Evolutionary conservation across 257 asterid species (phyloP).

Genomic region (Echium plantagineum): DNA sequence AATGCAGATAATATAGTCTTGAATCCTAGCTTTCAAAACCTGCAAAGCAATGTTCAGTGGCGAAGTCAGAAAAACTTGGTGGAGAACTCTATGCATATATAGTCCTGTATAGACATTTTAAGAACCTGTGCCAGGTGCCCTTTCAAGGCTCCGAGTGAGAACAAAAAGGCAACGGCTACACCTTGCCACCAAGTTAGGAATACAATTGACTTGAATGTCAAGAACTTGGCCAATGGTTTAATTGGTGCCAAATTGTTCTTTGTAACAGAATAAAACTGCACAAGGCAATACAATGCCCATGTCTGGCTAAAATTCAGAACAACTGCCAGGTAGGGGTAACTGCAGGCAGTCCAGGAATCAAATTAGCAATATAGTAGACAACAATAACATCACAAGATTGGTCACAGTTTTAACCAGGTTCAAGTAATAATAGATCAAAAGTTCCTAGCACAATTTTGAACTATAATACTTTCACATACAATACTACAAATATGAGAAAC

Average conservation of each 20-base stretch:
- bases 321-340: constrained; percentile 89
- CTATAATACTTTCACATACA: neutral
- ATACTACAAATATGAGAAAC: neutral
- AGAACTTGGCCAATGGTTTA: constrained; percentile 92
- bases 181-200: constrained; percentile 99
- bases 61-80: neutral
- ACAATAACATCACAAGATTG: neutral
- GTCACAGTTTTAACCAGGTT: neutral
- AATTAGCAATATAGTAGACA: constrained; percentile 4
- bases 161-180: constrained; percentile 76
- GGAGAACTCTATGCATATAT: constrained; percentile 87
- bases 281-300: constrained; percentile 96
- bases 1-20: constrained; percentile 41
- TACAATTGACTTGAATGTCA: constrained; percentile 88
- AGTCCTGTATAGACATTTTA: constrained; percentile 82
- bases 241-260: constrained; percentile 81
- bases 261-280: constrained; percentile 88
- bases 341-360: constrained; percentile 34
- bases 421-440: neutral
- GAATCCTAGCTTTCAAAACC: neutral
- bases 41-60: constrained; percentile 3
- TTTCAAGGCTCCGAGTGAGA: constrained; percentile 79
- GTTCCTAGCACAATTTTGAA: neutral
- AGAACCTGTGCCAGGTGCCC: constrained; percentile 71
- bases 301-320: constrained; percentile 95